phyloP scores from a whole-genome alignment of 1,139 yeast genomes.

The Suhomyces choctaworum region DNA sequence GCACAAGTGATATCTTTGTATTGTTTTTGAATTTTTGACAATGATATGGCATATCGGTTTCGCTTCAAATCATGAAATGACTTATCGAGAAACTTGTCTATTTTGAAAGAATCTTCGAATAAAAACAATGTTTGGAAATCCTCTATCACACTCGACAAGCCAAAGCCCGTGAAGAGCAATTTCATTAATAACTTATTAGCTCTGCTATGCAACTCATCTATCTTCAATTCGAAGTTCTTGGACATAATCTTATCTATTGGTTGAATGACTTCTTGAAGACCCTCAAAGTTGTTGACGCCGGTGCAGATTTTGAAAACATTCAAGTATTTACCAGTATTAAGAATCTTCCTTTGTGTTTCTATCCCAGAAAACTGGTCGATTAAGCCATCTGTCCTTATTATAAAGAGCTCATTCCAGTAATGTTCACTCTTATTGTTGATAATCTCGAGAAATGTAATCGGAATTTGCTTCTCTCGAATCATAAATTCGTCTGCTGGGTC shows the following conservation, averaged over 20 bases:
- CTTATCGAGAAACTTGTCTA: constrained; percentile 44
- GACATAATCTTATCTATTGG: constrained; percentile 52
- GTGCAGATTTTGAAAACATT: constrained; percentile 67
- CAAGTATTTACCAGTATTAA: constrained; percentile 82
- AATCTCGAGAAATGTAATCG: constrained; percentile 31
- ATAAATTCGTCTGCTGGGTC: constrained; percentile 87
- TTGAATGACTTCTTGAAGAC: constrained; percentile 28
- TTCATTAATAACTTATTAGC: constrained; percentile 67
- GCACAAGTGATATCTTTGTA: constrained; percentile 20
- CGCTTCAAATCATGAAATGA: constrained; percentile 38
- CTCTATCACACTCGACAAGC: constrained; percentile 48
- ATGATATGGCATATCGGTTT: constrained; percentile 33
- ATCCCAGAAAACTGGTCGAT: constrained; percentile 61
- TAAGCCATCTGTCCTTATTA: constrained; percentile 73
- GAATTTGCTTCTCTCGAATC: constrained; percentile 49
- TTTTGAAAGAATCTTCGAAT: constrained; percentile 45
- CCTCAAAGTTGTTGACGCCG: constrained; percentile 39
- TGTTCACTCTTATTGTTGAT: constrained; percentile 62
- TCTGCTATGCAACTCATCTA: constrained; percentile 62
- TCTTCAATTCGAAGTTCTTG: constrained; percentile 54
- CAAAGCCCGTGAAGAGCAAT: constrained; percentile 62
- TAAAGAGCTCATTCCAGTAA: constrained; percentile 84
- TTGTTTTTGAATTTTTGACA: constrained; percentile 29
- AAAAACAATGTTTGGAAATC: constrained; percentile 58
- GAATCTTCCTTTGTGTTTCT: constrained; percentile 62